Conservation (phyloP, 805 yeast species). For the Wickerhamiella vanderwaltii region DNA sequence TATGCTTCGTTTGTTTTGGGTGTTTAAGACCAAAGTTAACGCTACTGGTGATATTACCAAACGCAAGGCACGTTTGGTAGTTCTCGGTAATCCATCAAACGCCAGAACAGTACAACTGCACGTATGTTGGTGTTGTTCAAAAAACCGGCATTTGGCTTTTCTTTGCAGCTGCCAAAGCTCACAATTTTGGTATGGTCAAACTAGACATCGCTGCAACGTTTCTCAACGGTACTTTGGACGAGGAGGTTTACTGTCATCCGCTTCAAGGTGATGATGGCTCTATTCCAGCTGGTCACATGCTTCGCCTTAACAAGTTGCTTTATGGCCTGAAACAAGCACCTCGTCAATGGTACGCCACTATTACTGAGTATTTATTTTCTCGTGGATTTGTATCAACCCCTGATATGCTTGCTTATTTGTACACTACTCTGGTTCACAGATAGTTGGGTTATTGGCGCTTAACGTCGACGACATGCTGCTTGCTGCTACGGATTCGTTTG, state of each 20-base stretch:
- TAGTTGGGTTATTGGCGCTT: too few species aligned
- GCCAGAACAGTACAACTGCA: background rate
- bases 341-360: background rate
- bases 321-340: slow-evolving; percentile 7
- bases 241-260: background rate
- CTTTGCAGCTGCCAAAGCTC: background rate
- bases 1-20: background rate
- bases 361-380: background rate
- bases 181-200: background rate
- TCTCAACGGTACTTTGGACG: background rate
- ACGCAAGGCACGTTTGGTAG: slow-evolving; percentile 1
- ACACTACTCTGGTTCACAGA: too few species aligned
- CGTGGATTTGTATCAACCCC: too few species aligned
- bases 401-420: too few species aligned
- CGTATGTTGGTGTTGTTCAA: slow-evolving; percentile 5
- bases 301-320: background rate
- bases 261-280: background rate
- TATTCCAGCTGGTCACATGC: background rate
- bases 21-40: background rate
- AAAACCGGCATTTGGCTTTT: background rate
- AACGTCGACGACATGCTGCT: too few species aligned
- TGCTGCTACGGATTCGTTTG: too few species aligned
- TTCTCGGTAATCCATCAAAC: slow-evolving; percentile 1
- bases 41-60: background rate
- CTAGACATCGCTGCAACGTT: slow-evolving; percentile 3